Conservation (phyloP, 805 yeast genomes). For the Ogataea ganodermae region DNA sequence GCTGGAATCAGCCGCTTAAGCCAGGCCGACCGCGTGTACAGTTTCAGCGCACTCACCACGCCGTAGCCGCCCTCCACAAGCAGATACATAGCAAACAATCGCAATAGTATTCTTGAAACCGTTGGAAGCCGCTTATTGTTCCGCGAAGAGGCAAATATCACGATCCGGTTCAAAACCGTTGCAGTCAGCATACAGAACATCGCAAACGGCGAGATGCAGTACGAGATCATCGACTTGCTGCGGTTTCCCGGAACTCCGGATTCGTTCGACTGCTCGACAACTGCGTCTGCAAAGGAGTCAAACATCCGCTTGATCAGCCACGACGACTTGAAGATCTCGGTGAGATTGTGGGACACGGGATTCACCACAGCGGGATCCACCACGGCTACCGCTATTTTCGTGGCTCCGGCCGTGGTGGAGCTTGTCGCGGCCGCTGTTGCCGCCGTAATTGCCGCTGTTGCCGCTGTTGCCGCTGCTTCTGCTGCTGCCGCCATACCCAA, state of each 20-base stretch:
- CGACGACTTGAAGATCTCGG: conserved; percentile 23
- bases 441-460: not conserved
- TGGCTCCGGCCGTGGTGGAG: conserved; percentile 6
- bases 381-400: conserved; percentile 13
- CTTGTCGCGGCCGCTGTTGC: not conserved
- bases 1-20: conserved; percentile 17
- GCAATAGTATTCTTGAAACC: conserved; percentile 36
- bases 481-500: not conserved
- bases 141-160: conserved; percentile 57
- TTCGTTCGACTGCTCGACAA: conserved; percentile 36
- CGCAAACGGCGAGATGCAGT: conserved; percentile 52
- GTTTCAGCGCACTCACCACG: conserved; percentile 34
- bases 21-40: conserved; percentile 20
- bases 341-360: conserved; percentile 15
- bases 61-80: conserved; percentile 40
- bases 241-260: conserved; percentile 33
- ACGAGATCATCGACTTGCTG: conserved; percentile 46
- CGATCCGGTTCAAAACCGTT: conserved; percentile 56
- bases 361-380: conserved; percentile 21
- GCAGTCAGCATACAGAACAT: conserved; percentile 59
- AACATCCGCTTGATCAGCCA: conserved; percentile 28
- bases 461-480: not conserved
- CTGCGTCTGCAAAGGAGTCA: conserved; percentile 36
- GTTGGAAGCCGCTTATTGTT: conserved; percentile 39
- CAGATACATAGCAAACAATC: conserved; percentile 40